Percentiles rank a stretch among this genome's conserved stretches.
These are phyloP conservation scores for Tylopilus subfusipes DNA, from an alignment of 768 basidiomycete genomes.

Conservation along the genomic window DNA sequence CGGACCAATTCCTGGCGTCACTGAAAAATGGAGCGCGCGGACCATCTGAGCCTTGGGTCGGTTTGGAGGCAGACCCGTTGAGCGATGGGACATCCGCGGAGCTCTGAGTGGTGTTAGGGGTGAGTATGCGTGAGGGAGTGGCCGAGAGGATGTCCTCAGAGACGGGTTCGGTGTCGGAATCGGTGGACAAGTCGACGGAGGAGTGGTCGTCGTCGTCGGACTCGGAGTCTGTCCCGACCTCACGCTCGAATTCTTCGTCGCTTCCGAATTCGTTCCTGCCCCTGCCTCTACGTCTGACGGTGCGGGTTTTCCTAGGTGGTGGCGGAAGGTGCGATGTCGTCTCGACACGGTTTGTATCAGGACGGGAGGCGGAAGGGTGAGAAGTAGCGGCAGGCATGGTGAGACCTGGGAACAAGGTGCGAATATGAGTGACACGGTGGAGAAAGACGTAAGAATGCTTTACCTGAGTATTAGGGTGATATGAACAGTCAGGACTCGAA, in stretches of 20 bases:
- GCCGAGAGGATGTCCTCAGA: conserved; percentile 58
- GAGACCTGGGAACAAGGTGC: conserved; percentile 14
- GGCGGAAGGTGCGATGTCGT: conserved; percentile 33
- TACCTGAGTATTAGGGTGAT: conserved; percentile 35
- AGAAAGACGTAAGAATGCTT: conserved; percentile 26
- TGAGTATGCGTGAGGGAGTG: conserved; percentile 51
- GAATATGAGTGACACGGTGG: conserved; percentile 15
- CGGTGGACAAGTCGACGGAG: conserved; percentile 55
- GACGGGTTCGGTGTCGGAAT: conserved; percentile 68
- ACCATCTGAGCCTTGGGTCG: conserved; percentile 29
- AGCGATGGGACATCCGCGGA: conserved; percentile 40
- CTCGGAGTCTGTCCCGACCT: conserved; percentile 68
- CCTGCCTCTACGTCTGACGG: conserved; percentile 61
- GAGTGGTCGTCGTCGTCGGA: conserved; percentile 58
- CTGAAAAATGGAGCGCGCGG: conserved; percentile 51
- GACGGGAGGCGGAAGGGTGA: conserved; percentile 31
- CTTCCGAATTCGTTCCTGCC: conserved; percentile 58
- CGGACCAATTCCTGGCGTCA: conserved; percentile 64
- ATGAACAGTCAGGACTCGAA: conserved; percentile 24
- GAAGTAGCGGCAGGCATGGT: conserved; percentile 48
- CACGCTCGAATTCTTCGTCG: conserved; percentile 76
- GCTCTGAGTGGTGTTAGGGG: conserved; percentile 67
- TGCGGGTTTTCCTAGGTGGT: conserved; percentile 35
- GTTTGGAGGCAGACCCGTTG: conserved; percentile 23
- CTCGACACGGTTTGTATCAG: conserved; percentile 29